A percentile compares a stretch with the other conserved stretches of the same genome.
These are phyloP conservation scores for Nannizzia gypsea DNA, from an alignment of 2,329 filamentous ascomycete species.

Conservation along the genomic window DNA sequence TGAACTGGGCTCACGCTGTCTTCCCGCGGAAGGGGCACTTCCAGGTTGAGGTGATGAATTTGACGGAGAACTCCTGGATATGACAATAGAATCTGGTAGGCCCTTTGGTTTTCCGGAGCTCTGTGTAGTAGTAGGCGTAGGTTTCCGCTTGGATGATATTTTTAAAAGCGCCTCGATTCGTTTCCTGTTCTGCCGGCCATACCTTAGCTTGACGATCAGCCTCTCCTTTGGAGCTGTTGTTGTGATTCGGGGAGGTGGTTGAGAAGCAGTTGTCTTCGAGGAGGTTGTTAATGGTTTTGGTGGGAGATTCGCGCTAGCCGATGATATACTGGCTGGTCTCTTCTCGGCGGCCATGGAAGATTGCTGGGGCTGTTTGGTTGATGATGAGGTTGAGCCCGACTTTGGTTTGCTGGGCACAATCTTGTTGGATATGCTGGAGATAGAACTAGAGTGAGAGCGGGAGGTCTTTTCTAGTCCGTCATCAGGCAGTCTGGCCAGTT, in stretches of 20 bases:
- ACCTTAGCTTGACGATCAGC: slow-evolving; percentile 41
- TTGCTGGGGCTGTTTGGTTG: background rate
- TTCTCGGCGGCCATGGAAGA: slow-evolving; percentile 5
- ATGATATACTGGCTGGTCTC: slow-evolving; percentile 5
- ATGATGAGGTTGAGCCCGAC: background rate
- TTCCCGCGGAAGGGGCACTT: slow-evolving; percentile 14
- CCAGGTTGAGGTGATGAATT: slow-evolving; percentile 8
- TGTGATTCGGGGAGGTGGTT: background rate
- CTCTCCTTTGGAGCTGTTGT: slow-evolving; percentile 16
- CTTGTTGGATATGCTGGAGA: slow-evolving; percentile 12
- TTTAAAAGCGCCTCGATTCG: slow-evolving; percentile 38
- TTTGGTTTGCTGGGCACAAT: slow-evolving; percentile 4
- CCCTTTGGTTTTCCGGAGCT: slow-evolving; percentile 19
- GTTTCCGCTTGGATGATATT: slow-evolving; percentile 30
- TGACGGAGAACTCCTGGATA: slow-evolving; percentile 4
- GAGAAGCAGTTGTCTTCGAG: background rate
- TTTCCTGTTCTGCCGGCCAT: slow-evolving; percentile 39
- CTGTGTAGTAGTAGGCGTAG: slow-evolving; percentile 17
- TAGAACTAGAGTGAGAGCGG: slow-evolving; percentile 15
- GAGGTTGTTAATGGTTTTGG: background rate
- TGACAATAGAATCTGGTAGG: slow-evolving; percentile 14
- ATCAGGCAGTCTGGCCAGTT: slow-evolving; percentile 35
- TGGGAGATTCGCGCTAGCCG: background rate
- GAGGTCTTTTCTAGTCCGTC: slow-evolving; percentile 16
- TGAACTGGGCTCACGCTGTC: slow-evolving; percentile 11